Percentiles rank a stretch among this genome's conserved stretches.
Conservation (phyloP, 441 rosid genomes). For the Populus tomentosa region DNA sequence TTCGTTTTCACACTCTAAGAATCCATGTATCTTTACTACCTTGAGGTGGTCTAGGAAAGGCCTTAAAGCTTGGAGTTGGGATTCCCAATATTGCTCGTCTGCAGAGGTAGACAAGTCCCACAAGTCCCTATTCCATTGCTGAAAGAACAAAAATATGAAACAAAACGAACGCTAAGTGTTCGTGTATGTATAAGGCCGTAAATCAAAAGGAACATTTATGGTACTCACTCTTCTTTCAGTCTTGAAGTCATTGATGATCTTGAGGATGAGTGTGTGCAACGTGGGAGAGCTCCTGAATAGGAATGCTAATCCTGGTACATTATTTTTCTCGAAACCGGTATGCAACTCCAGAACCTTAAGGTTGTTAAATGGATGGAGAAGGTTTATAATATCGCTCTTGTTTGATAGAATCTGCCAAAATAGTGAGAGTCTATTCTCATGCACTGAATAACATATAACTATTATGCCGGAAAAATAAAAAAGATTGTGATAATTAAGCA, state of each 20-base stretch:
- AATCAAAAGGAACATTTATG: too few species aligned
- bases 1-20: slow-evolving; percentile 65
- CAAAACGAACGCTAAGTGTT: background rate
- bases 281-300: slow-evolving; percentile 54
- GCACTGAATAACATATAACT: background rate
- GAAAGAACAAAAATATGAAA: slow-evolving; percentile 17
- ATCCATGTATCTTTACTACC: slow-evolving; percentile 66
- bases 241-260: slow-evolving; percentile 47
- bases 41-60: slow-evolving; percentile 56
- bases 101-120: slow-evolving; percentile 56
- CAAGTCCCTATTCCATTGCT: slow-evolving; percentile 69
- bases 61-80: slow-evolving; percentile 36
- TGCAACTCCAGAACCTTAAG: slow-evolving; percentile 54
- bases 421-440: background rate
- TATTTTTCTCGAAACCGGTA: slow-evolving; percentile 46
- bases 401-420: slow-evolving; percentile 50
- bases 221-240: slow-evolving; percentile 47
- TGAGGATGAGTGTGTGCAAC: slow-evolving; percentile 50
- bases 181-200: too few species aligned
- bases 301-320: slow-evolving; percentile 46
- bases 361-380: slow-evolving; percentile 44
- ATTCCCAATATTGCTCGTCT: slow-evolving; percentile 74
- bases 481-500: background rate
- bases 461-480: background rate
- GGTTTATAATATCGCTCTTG: slow-evolving; percentile 30